These are phyloP conservation scores for Hypoxylon lienhwacheense DNA, from an alignment of 495 filamentous ascomycete genomes.

Conservation along the genomic window DNA sequence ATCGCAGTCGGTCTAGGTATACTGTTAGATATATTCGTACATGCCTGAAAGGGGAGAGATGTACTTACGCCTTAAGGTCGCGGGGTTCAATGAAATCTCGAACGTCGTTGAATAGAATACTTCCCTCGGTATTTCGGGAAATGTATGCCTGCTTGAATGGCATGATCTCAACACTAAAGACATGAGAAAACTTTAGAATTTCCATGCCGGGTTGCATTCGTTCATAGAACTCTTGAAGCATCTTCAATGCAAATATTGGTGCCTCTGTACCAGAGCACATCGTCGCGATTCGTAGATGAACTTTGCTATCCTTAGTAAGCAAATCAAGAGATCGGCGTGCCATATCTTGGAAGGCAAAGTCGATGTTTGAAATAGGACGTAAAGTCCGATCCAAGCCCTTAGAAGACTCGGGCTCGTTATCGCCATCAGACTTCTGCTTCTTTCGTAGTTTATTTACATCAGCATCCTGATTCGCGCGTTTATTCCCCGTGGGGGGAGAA, in stretches of 20 bases:
- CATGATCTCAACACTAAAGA: constrained; percentile 80
- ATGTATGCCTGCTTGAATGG: constrained; percentile 82
- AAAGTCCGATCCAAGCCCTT: constrained; percentile 12
- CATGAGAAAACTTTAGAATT: constrained; percentile 58
- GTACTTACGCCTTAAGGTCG: constrained; percentile 58
- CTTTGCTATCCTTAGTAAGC: background rate
- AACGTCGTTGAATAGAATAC: constrained; percentile 69
- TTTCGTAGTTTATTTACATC: background rate
- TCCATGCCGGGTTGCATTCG: constrained; percentile 10
- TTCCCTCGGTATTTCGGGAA: constrained; percentile 63
- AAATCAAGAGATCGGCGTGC: background rate
- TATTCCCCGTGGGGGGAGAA: too few relatives aligned
- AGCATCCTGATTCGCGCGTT: too few relatives aligned
- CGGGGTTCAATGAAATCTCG: constrained; percentile 55
- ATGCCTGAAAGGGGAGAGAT: background rate
- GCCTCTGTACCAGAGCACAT: constrained; percentile 85
- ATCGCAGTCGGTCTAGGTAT: constrained; percentile 67
- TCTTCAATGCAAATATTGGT: constrained; percentile 67
- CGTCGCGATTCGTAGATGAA: constrained; percentile 64
- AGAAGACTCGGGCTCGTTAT: background rate
- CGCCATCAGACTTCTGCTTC: background rate
- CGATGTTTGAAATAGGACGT: constrained; percentile 32
- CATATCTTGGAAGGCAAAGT: constrained; percentile 42
- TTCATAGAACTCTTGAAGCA: constrained; percentile 47
- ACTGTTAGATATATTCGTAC: constrained; percentile 13